These are phyloP conservation scores for Poterioochromonas sp. DNA, from an alignment of 352 stramenopile genomes.

Conservation along the genomic window DNA sequence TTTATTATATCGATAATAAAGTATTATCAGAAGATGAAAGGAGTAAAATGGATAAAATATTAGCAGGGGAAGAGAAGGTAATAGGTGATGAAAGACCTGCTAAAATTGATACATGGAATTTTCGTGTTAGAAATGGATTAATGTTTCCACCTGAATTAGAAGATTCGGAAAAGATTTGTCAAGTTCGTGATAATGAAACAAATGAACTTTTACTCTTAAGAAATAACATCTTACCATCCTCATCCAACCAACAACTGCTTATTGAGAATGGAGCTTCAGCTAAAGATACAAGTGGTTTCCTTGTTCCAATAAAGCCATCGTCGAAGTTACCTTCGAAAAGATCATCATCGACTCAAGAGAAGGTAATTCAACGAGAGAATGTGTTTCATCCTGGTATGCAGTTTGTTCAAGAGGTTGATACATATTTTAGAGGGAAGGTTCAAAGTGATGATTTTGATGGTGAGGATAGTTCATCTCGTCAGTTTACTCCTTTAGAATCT, in stretches of 20 bases:
- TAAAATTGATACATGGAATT: not conserved
- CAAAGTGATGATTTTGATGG: too few relatives aligned
- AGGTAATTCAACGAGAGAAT: not conserved
- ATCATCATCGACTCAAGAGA: not conserved
- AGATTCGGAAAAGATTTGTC: too few relatives aligned
- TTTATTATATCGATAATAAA: constrained; percentile 15
- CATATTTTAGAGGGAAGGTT: not conserved
- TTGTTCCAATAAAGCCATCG: not conserved
- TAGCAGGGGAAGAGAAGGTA: not conserved
- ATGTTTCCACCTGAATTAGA: constrained; percentile 13
- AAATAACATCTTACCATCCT: too few relatives aligned
- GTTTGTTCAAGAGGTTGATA: not conserved
- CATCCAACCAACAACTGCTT: too few relatives aligned
- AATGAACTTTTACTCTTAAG: too few relatives aligned
- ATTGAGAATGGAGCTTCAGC: too few relatives aligned
- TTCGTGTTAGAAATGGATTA: constrained; percentile 26
- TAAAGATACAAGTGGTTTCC: not conserved
- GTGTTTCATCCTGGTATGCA: not conserved
- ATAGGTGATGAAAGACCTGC: not conserved
- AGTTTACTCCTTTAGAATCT: not conserved
- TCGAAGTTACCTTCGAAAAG: not conserved
- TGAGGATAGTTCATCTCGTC: too few relatives aligned
- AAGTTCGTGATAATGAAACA: too few relatives aligned
- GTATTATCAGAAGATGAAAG: constrained; percentile 11
- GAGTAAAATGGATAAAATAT: not conserved